Conservation (phyloP, 495 filamentous ascomycete species). For the Aspergillus coremiiformis region DNA sequence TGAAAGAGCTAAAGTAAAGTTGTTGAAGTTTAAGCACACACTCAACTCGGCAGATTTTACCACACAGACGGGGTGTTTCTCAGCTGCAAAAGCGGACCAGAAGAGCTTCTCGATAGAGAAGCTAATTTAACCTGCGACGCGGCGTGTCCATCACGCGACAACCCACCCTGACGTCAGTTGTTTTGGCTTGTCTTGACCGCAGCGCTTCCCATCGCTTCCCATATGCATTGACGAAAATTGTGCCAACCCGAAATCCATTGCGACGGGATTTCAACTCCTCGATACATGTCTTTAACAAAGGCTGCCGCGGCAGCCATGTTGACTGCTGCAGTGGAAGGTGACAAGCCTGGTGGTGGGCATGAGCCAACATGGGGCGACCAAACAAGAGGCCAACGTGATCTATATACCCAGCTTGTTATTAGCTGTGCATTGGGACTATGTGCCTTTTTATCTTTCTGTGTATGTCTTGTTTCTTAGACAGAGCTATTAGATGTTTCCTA, state of each 20-base stretch:
- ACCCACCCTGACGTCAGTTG: conserved; percentile 27
- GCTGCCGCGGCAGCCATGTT: conserved; percentile 23
- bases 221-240: conserved; percentile 17
- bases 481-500: background rate
- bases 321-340: conserved; percentile 14
- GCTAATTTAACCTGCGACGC: conserved; percentile 2
- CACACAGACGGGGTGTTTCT: background rate
- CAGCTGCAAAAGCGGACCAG: background rate
- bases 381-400: conserved; percentile 41
- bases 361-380: conserved; percentile 29
- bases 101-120: background rate
- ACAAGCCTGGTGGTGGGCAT: conserved; percentile 16
- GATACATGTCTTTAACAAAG: conserved; percentile 29
- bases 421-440: conserved; percentile 49
- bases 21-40: conserved; percentile 1
- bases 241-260: background rate
- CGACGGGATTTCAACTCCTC: background rate
- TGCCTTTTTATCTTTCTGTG: conserved; percentile 59
- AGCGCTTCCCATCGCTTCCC: conserved; percentile 7
- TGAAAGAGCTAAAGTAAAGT: conserved; percentile 1
- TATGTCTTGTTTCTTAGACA: conserved; percentile 23
- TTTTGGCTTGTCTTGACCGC: conserved; percentile 11
- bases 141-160: conserved; percentile 4
- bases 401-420: conserved; percentile 51
- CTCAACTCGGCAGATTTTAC: background rate